These are phyloP conservation scores for Thelephora ganbajun DNA, from an alignment of 768 basidiomycete genomes.

Conservation along the genomic window DNA sequence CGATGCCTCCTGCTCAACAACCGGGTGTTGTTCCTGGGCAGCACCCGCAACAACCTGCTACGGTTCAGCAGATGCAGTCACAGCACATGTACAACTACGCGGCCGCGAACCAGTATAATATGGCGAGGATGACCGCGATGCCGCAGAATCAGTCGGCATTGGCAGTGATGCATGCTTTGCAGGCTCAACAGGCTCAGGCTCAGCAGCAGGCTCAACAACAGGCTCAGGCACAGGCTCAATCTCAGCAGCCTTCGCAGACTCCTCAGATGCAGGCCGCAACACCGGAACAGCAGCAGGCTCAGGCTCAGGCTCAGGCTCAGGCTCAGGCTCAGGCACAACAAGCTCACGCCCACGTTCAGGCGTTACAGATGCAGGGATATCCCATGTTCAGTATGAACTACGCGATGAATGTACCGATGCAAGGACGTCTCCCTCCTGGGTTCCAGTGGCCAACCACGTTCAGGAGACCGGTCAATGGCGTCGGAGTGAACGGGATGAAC, in stretches of 20 bases:
- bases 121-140: conserved; percentile 2
- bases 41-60: conserved; percentile 9
- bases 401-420: conserved; percentile 7
- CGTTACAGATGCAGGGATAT: conserved; percentile 7
- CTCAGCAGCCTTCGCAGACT: conserved; percentile 6
- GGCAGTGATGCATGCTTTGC: conserved; percentile 6
- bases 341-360: conserved; percentile 4
- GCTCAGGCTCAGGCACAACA: background rate
- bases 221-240: conserved; percentile 11
- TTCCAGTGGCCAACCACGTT: conserved; percentile 3
- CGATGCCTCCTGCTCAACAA: conserved; percentile 7
- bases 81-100: conserved; percentile 7
- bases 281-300: conserved; percentile 3
- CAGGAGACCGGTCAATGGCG: conserved; percentile 1
- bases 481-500: conserved; percentile 2
- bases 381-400: conserved; percentile 11
- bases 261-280: conserved; percentile 6
- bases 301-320: conserved; percentile 4
- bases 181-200: conserved; percentile 7
- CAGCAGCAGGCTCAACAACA: conserved; percentile 12
- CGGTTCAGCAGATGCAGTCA: conserved; percentile 11
- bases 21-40: conserved; percentile 7
- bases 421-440: conserved; percentile 6
- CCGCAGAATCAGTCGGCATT: conserved; percentile 9
- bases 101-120: background rate